Percentiles rank a stretch among this genome's conserved stretches.
Evolutionary conservation across 2,329 filamentous ascomycete species (phyloP).

Genomic region (Apiospora phragmitis): DNA sequence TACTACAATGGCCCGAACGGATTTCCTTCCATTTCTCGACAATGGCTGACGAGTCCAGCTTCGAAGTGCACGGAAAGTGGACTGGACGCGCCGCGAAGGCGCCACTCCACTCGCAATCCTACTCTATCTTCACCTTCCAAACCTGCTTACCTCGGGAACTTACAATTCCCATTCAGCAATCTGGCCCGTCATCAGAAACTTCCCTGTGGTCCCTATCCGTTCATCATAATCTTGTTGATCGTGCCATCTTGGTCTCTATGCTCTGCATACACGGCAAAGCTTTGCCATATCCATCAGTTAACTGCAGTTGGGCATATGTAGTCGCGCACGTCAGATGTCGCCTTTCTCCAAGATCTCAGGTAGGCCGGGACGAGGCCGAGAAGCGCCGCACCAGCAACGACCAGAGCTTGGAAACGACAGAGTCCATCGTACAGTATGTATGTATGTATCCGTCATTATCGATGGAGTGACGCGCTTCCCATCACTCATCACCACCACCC

Average conservation of each 20-base stretch:
- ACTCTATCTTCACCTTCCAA: neutral
- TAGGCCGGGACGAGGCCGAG: neutral
- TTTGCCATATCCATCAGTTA: neutral
- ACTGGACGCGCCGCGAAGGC: neutral
- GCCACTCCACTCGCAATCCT: neutral
- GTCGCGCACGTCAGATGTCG: neutral
- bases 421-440: neutral
- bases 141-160: neutral
- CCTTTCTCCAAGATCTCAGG: neutral
- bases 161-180: neutral
- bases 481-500: neutral
- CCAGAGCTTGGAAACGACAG: neutral
- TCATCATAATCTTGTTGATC: neutral
- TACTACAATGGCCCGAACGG: neutral
- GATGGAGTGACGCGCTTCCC: neutral
- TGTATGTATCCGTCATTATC: neutral
- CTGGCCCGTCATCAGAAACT: neutral
- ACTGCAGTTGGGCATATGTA: neutral
- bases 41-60: neutral
- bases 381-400: neutral
- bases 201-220: neutral
- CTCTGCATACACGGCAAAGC: neutral
- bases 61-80: neutral
- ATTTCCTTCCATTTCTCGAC: no score
- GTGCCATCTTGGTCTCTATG: neutral